Evolutionary conservation across 2,329 filamentous ascomycete genomes (phyloP), one percentile per base, ranked within the genome.

Genomic region (Penicillium carneum): DNA sequence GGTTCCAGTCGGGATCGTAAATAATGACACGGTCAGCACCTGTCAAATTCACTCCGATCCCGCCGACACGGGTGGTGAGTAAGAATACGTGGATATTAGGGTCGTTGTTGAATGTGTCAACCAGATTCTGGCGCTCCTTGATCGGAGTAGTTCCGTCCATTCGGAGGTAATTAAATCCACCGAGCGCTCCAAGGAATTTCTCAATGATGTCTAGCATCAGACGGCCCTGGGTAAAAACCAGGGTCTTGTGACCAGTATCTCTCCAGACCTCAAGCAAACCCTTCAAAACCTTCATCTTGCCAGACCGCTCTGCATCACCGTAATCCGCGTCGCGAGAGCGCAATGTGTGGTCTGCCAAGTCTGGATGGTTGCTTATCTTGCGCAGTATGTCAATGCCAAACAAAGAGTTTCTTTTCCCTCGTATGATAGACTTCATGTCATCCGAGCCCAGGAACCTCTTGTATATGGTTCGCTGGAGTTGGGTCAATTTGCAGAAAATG

Each of bases 1-100:
- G 95, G 71, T 98, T 98, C 95, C 95, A 99, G 74, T 99, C 95
- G 0, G 95, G 96, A 72, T 99, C 96, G 73, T 95, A 99, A 57
- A 99, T 98, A 73, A 99, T 97, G 65, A 99, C 94, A 36, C 95
- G 88, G 74, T 97, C 92, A 5, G 95, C 95, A 8, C 95, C 95
- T 0, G 95, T 99, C 23, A 99, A 82, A 68, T 99, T 99, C 48
- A 97, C 90, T 6, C 95, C 95, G 14, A 99, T 82, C 0, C 95
- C 95, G 47, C 95, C 95, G 18, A 97, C 96, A 74, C 96, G 96
- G 0, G 96, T 99, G 0, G 95, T 98, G 57, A 99, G 84, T 1
- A 99, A 83, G 72, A 99, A 99, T 0, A 99, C 87, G 70, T 97
- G 88, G 6, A 97, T 81, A 41, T 89, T 80, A 0, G 90, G 88